Evolutionary conservation across 1,284 basidiomycete genomes (phyloP).

Genomic region (Boletellus deceptivus): DNA sequence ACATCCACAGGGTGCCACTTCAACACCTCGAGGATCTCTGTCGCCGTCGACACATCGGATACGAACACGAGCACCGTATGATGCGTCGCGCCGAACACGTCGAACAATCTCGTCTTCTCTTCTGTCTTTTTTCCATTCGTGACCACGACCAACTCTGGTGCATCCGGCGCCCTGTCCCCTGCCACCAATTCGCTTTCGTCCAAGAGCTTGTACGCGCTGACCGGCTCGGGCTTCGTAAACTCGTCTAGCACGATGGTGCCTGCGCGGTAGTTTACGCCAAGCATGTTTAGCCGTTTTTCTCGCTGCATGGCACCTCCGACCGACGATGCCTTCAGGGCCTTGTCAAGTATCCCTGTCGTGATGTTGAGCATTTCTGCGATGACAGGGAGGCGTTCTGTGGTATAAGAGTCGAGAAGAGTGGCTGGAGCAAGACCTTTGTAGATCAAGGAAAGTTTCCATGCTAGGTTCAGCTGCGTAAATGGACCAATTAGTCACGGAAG

Average conservation of each 20-base stretch:
- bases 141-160: constrained; percentile 6
- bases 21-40: constrained; percentile 9
- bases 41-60: constrained; percentile 2
- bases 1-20: neutral
- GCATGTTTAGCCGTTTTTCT: constrained; percentile 24
- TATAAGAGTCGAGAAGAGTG: constrained; percentile 36
- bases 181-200: constrained; percentile 13
- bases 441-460: constrained; percentile 43
- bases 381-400: constrained; percentile 38
- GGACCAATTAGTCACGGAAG: neutral
- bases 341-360: constrained; percentile 14
- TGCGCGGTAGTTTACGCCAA: constrained; percentile 36
- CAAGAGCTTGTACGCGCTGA: constrained; percentile 15
- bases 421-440: constrained; percentile 32
- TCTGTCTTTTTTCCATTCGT: neutral
- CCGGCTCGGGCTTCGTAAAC: neutral
- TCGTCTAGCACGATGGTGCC: constrained; percentile 34
- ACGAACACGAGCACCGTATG: constrained; percentile 29
- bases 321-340: neutral
- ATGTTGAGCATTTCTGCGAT: constrained; percentile 38
- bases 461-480: constrained; percentile 36
- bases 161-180: constrained; percentile 24
- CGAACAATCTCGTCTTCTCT: constrained; percentile 20
- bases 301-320: constrained; percentile 5
- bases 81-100: constrained; percentile 19